Evolutionary conservation across 2,329 filamentous ascomycete species (phyloP), one percentile per base, ranked within the genome.

Genomic region (Neofusicoccum laricinum): DNA sequence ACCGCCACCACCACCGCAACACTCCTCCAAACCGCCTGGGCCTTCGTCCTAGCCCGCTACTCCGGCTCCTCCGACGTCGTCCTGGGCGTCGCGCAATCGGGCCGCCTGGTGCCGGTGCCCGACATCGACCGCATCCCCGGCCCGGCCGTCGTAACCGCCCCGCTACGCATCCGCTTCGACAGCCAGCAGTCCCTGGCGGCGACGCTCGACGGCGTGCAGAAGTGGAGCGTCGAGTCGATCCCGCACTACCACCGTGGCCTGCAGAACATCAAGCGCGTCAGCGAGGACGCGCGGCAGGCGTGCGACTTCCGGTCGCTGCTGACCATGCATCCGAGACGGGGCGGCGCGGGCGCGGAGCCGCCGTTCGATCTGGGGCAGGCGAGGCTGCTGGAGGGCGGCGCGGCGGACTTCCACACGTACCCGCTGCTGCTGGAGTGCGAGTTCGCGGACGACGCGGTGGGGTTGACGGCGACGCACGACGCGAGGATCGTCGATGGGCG

Each of bases 201-300:
- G 50, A 88, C 84, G 66, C 76, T 90, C 2, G 78, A 84, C 43
- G 73, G 77, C 3, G 80, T 90, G 2, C 86, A 90, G 46, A 76
- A 84, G 19, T 79, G 83, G 62, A 84, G 82, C 0, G 79, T 86
- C 0, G 75, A 80, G 2, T 83, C 86, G 68, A 88, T 90, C 4
- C 84, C 86, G 0, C 84, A 89, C 70, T 85, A 90, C 72, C 87
- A 91, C 71, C 80, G 84, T 53, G 86, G 86, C 21, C 76, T 88
- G 50, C 85, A 88, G 68, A 78, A 86, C 67, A 88, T 88, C 66
- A 84, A 86, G 14, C 70, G 73, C 2, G 51, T 78, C 14, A 74
- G 72, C n/a, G 75, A 77, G 1, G 83, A 85, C 65, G 81, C 82
- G 3, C 76, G 81, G 4, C 77, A 83, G 64, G 83, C 84, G 1